These are phyloP conservation scores for Hypoxylon sp. DNA, from an alignment of 2,329 filamentous ascomycete species.

Conservation along the genomic window DNA sequence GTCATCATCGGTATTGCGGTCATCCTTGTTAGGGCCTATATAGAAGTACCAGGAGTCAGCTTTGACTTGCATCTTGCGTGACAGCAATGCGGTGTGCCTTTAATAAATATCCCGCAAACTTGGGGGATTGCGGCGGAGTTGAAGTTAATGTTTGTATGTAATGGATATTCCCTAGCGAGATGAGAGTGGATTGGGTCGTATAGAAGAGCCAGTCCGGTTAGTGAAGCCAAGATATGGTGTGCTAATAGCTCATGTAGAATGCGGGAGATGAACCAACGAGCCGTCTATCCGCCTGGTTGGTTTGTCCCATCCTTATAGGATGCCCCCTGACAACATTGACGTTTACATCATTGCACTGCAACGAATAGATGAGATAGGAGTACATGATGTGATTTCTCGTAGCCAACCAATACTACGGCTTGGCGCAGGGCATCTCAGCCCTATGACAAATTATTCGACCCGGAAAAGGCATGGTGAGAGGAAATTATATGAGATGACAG, in stretches of 20 bases:
- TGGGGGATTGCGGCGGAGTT: not conserved
- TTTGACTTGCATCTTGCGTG: constrained; percentile 20
- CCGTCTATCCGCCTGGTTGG: constrained; percentile 12
- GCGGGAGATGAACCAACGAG: not conserved
- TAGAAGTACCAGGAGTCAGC: constrained; percentile 32
- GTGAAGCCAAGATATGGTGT: constrained; percentile 15
- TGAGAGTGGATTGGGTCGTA: constrained; percentile 4
- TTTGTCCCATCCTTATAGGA: constrained; percentile 4
- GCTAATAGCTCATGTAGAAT: constrained; percentile 2
- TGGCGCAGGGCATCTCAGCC: constrained; percentile 33
- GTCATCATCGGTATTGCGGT: constrained; percentile 26
- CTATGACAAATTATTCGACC: constrained; percentile 37
- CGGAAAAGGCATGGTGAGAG: constrained; percentile 4
- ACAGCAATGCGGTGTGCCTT: not conserved
- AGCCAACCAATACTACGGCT: constrained; percentile 32
- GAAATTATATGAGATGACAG: not conserved
- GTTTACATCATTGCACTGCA: constrained; percentile 19
- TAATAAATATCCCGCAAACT: constrained; percentile 10
- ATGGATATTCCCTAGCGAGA: constrained; percentile 4
- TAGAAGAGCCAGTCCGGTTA: not conserved
- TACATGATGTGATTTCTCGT: constrained; percentile 18
- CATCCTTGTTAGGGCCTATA: constrained; percentile 35
- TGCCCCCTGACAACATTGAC: constrained; percentile 1
- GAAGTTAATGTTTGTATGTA: constrained; percentile 2
- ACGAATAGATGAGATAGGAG: constrained; percentile 1